phyloP scores from a whole-genome alignment of 805 yeast genomes.

The Yarrowia sp. region DNA sequence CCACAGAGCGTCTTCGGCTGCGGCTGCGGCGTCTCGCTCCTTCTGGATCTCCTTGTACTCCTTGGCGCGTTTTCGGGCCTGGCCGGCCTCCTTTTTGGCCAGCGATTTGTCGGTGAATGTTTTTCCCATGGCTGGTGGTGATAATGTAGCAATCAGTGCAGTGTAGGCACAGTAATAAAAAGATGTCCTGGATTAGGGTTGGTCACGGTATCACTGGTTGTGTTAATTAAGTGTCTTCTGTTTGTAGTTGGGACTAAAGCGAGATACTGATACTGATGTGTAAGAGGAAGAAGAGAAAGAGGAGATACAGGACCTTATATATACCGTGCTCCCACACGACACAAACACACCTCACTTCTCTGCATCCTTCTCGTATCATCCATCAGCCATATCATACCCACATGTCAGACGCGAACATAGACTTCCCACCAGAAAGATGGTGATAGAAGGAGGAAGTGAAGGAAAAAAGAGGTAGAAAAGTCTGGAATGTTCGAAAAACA shows the following conservation, averaged over 20 bases:
- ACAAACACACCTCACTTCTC: too few species aligned
- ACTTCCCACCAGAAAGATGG: not conserved
- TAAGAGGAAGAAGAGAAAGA: not conserved
- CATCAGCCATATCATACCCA: constrained; percentile 4
- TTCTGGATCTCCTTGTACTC: constrained; percentile 23
- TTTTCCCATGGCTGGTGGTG: constrained; percentile 28
- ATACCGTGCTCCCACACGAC: too few species aligned
- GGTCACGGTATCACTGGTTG: constrained; percentile 14
- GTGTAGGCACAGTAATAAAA: not conserved
- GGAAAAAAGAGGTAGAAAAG: too few species aligned
- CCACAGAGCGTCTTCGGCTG: constrained; percentile 22
- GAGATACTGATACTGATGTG: not conserved
- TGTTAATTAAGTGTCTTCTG: too few species aligned
- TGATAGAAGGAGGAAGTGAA: not conserved
- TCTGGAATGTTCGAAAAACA: too few species aligned
- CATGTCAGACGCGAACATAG: not conserved
- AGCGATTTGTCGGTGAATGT: constrained; percentile 34
- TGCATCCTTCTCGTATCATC: not conserved
- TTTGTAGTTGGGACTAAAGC: too few species aligned
- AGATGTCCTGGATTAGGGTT: constrained; percentile 1
- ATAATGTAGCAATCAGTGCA: constrained; percentile 6
- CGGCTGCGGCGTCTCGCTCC: constrained; percentile 30
- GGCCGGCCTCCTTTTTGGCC: constrained; percentile 39
- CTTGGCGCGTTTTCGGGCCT: constrained; percentile 39
- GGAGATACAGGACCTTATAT: too few species aligned